phyloP scores from a whole-genome alignment of 2,329 filamentous ascomycete genomes.

The Boeremia exigua region DNA sequence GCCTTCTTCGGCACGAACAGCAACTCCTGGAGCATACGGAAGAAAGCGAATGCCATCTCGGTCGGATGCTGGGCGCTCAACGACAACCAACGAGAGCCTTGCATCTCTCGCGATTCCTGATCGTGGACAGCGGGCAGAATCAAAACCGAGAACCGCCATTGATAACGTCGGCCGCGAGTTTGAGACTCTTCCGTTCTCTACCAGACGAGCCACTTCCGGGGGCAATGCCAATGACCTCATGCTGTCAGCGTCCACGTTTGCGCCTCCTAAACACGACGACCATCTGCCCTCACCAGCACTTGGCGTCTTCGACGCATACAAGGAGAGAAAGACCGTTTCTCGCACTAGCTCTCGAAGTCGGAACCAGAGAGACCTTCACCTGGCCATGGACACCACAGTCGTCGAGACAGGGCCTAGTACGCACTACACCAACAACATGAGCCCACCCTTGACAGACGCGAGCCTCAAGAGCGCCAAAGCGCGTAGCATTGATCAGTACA shows the following conservation, averaged over 20 bases:
- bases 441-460: conserved; percentile 52
- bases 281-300: conserved; percentile 70
- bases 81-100: conserved; percentile 42
- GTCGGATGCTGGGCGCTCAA: conserved; percentile 39
- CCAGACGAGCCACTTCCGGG: conserved; percentile 46
- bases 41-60: conserved; percentile 67
- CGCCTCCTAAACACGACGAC: conserved; percentile 35
- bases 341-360: conserved; percentile 77
- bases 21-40: conserved; percentile 67
- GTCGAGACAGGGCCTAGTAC: conserved; percentile 43
- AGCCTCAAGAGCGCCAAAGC: conserved; percentile 65
- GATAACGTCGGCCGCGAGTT: conserved; percentile 50
- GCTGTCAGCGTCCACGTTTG: conserved; percentile 47
- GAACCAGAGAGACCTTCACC: conserved; percentile 73
- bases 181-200: conserved; percentile 49
- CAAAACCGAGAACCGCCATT: conserved; percentile 41
- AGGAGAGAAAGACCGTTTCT: conserved; percentile 66
- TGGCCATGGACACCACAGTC: conserved; percentile 53
- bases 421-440: conserved; percentile 59
- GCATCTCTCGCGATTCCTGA: conserved; percentile 46
- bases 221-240: conserved; percentile 66
- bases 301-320: conserved; percentile 67
- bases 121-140: conserved; percentile 40
- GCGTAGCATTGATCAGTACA: conserved; percentile 80
- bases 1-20: conserved; percentile 56